phyloP scores from a whole-genome alignment of 352 stramenopile species.

The Aphanomyces invadans region DNA sequence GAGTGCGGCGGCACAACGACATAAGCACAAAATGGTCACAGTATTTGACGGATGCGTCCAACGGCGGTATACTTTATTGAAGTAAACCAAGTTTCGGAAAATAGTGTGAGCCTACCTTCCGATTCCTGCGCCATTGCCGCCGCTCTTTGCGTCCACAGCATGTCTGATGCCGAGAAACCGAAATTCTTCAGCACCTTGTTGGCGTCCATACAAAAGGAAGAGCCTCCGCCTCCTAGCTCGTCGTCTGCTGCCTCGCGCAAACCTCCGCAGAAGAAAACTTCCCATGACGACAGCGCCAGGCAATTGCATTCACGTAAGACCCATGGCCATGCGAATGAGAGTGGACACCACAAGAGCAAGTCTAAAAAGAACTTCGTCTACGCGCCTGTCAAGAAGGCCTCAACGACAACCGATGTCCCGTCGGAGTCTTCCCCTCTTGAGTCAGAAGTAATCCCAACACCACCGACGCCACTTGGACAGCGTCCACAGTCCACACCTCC shows the following conservation, averaged over 20 bases:
- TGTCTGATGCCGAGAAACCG: conserved; percentile 1
- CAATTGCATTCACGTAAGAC: background rate
- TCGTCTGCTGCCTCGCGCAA: conserved; percentile 22
- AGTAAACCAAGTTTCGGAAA: background rate
- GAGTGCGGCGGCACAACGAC: no score
- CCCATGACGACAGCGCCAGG: background rate
- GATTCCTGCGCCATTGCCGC: background rate
- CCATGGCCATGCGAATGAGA: background rate
- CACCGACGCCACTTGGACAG: no score
- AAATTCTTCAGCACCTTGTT: conserved; percentile 2
- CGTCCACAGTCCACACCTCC: no score
- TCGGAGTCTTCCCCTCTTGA: background rate
- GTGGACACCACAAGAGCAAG: background rate
- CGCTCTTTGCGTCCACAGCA: background rate
- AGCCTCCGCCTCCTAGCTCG: background rate
- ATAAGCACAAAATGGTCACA: no score
- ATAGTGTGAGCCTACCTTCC: conserved; percentile 5
- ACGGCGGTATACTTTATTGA: background rate
- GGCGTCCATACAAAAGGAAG: background rate
- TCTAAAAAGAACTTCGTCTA: background rate
- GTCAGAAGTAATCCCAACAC: no score
- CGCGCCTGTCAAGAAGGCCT: background rate
- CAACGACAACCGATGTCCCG: background rate
- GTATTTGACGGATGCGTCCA: no score
- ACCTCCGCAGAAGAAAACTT: background rate